These are phyloP conservation scores for Pichia nakasei DNA, from an alignment of 805 yeast genomes.

Conservation along the genomic window DNA sequence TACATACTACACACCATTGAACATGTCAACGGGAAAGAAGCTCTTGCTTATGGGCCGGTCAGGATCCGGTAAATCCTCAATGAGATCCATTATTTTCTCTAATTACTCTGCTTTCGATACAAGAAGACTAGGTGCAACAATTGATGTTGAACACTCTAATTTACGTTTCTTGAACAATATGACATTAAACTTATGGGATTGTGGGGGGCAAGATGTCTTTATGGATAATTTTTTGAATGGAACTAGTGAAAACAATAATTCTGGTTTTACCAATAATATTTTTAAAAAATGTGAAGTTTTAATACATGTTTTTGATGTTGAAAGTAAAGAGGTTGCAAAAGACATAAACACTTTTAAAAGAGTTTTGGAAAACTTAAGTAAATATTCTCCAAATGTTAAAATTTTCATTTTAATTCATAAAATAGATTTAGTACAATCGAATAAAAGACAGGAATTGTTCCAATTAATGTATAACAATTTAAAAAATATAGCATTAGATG, in stretches of 20 bases:
- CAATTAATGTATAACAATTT: constrained; percentile 76
- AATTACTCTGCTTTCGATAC: constrained; percentile 97
- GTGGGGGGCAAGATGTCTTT: constrained; percentile 96
- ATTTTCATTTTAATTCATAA: constrained; percentile 88
- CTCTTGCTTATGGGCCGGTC: constrained; percentile 78
- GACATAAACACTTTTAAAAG: constrained; percentile 88
- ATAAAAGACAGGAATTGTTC: constrained; percentile 76
- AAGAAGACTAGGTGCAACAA: constrained; percentile 89
- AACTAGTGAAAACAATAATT: constrained; percentile 10
- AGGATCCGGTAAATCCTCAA: constrained; percentile 95
- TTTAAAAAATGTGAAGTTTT: constrained; percentile 93
- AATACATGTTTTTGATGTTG: constrained; percentile 94
- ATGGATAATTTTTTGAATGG: constrained; percentile 72
- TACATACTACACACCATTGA: neutral
- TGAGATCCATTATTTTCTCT: constrained; percentile 92
- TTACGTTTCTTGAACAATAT: constrained; percentile 86
- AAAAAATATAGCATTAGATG: constrained; percentile 56
- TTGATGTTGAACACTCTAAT: constrained; percentile 97
- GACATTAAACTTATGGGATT: constrained; percentile 95
- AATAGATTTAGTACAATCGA: constrained; percentile 90
- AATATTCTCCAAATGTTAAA: constrained; percentile 83
- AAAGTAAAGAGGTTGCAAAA: constrained; percentile 80
- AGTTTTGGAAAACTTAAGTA: constrained; percentile 70
- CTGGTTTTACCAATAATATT: constrained; percentile 59
- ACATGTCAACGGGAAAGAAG: constrained; percentile 40